Base-by-base conservation (phyloP, 345 rosid species). In the Hypericum androsaemum region DNA sequence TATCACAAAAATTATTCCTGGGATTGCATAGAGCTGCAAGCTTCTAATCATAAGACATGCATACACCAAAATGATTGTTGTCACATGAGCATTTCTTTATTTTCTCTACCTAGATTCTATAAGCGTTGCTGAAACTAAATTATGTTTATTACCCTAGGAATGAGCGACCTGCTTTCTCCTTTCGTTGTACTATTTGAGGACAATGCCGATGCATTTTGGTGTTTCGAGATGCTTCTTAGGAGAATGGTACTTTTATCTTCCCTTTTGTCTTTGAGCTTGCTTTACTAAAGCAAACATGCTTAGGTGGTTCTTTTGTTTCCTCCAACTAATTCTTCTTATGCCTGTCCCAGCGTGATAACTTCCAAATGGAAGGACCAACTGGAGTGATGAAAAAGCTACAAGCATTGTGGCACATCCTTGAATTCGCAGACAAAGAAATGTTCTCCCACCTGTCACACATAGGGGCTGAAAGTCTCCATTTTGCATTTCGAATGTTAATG, bases 381-480 rank as follows among this genome's bases (percentile, higher is more conserved):
- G 95, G 94, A 53, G 97, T 89, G 67, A 79, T 89, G 94, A 78
- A 81, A 71, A 94, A 89, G 66, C 67, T 89, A 74, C 72, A 81
- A 63, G 77, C 85, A 54, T 71, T 89, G 70, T 80, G 95, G 94
- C 88, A 74, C 53, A 83, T 89, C 62, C 64, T 89, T 67, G 83
- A 86, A 72, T 62, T 77, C 55, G 79, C 84, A 45, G 97, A 89
- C 74, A 78, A 75, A 67, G 89, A 86, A 77, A 79, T 89, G 9
- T 89, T 76, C 60, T 60, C 81, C 49, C 97, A 89, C 70, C 66
- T 89, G 42, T 78, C 82, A 6, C 75, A 64, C 52, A 89, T 86
- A 52, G 97, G 94, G 60, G 89, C 95, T 70, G 95, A 89, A 77
- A 86, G 95, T 71, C 95, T 89, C 58, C 97, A 86, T 79, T 89